Conservation (phyloP, 305 asterid species). For the Rubia balearica region DNA sequence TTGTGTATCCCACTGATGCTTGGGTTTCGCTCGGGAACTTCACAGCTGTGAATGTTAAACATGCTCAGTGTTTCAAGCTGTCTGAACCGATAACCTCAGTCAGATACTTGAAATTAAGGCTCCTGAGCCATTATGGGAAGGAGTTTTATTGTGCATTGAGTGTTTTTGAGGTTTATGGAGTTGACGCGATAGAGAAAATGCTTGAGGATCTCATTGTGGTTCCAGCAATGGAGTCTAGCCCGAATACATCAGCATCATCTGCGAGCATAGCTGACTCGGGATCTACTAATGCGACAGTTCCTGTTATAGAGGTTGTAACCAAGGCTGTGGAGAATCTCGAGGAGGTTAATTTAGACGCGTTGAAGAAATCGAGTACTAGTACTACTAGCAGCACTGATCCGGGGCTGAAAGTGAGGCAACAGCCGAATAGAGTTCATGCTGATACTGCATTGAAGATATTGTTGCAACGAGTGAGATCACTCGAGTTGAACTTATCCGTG, state of each 20-base stretch:
- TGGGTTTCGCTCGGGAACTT: conserved; percentile 72
- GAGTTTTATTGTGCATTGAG: conserved; percentile 91
- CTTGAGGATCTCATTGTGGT: conserved; percentile 88
- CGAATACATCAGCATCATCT: conserved; percentile 42
- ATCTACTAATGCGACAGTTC: conserved; percentile 22
- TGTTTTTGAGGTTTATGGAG: conserved; percentile 87
- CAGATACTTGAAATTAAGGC: conserved; percentile 72
- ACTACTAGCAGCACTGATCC: conserved; percentile 36
- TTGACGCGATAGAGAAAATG: conserved; percentile 94
- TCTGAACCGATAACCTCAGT: conserved; percentile 79
- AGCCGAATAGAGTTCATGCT: conserved; percentile 59
- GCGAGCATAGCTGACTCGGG: conserved; percentile 31
- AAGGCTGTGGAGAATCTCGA: conserved; percentile 35
- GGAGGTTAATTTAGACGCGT: conserved; percentile 31
- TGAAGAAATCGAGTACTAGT: conserved; percentile 27
- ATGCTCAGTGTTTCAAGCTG: conserved; percentile 70
- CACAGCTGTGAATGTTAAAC: conserved; percentile 80
- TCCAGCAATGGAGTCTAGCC: conserved; percentile 44
- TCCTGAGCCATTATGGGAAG: conserved; percentile 80
- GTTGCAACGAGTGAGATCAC: conserved; percentile 82
- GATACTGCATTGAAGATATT: conserved; percentile 86
- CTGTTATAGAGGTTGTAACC: conserved; percentile 27
- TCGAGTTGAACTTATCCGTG: conserved; percentile 67
- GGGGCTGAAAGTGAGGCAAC: conserved; percentile 44
- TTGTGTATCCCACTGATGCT: conserved; percentile 64